These are phyloP conservation scores for Entoloma clypeatum DNA, from an alignment of 1,284 basidiomycete genomes.

Conservation along the genomic window DNA sequence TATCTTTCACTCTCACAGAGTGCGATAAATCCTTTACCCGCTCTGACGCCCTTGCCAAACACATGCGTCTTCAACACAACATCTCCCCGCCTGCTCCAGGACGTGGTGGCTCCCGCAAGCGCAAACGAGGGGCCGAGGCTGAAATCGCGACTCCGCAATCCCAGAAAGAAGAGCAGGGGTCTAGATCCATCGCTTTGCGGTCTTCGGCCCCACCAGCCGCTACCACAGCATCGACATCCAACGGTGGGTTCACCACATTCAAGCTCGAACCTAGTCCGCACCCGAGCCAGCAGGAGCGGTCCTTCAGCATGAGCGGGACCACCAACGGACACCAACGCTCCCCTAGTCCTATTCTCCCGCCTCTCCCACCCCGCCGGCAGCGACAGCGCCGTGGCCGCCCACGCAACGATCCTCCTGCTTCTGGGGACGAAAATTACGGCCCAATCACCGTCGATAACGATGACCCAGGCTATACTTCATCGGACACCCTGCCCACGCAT, in stretches of 20 bases:
- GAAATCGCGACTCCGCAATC: slow-evolving; percentile 20
- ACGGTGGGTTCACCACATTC: slow-evolving; percentile 54
- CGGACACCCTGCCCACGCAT: slow-evolving; percentile 49
- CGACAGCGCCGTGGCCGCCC: slow-evolving; percentile 12
- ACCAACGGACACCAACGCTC: slow-evolving; percentile 15
- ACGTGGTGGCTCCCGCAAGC: slow-evolving; percentile 62
- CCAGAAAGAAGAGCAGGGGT: too few relatives aligned
- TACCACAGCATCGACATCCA: slow-evolving; percentile 7
- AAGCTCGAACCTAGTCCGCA: slow-evolving; percentile 55
- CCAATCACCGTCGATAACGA: slow-evolving; percentile 14
- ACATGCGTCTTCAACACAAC: slow-evolving; percentile 85
- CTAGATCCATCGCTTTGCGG: too few relatives aligned
- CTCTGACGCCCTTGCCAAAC: slow-evolving; percentile 87
- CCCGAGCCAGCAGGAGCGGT: slow-evolving; percentile 33
- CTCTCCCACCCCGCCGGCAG: slow-evolving; percentile 8
- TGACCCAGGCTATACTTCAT: slow-evolving; percentile 34
- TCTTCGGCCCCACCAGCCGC: slow-evolving; percentile 12
- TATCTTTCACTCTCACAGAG: slow-evolving; percentile 47
- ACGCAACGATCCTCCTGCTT: slow-evolving; percentile 3
- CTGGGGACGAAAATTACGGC: slow-evolving; percentile 18
- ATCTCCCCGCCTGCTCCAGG: slow-evolving; percentile 69
- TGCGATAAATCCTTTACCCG: slow-evolving; percentile 93
- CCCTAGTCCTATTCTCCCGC: slow-evolving; percentile 14
- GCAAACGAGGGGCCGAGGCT: slow-evolving; percentile 51
- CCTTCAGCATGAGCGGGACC: slow-evolving; percentile 18